These are phyloP conservation scores for Nidularia sp. DNA, from an alignment of 768 basidiomycete species.

Conservation along the genomic window DNA sequence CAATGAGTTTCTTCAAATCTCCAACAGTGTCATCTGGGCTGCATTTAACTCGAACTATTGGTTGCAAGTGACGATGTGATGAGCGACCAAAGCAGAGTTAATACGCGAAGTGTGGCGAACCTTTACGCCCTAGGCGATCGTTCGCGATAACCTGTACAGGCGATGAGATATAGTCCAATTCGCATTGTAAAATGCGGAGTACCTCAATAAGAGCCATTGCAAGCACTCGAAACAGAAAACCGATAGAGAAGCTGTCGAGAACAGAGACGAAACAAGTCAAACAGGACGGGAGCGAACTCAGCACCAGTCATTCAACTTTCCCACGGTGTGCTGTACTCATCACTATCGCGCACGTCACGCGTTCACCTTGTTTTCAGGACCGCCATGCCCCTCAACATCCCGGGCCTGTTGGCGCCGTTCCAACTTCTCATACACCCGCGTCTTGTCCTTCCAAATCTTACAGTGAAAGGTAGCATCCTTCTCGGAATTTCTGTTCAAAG, in stretches of 20 bases:
- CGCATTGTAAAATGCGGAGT: slow-evolving; percentile 2
- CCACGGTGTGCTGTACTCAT: background rate
- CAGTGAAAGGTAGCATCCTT: slow-evolving; percentile 54
- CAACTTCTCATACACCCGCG: slow-evolving; percentile 69
- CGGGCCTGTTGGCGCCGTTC: slow-evolving; percentile 65
- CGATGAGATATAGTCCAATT: slow-evolving; percentile 1
- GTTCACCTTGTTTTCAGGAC: too few species aligned
- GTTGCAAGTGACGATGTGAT: background rate
- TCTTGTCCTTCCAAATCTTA: slow-evolving; percentile 59
- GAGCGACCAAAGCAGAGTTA: background rate
- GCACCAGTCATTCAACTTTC: background rate
- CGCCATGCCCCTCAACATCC: slow-evolving; percentile 70
- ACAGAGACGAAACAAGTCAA: too few species aligned
- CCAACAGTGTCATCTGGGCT: slow-evolving; percentile 94
- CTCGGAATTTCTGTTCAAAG: background rate
- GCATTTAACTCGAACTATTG: slow-evolving; percentile 89
- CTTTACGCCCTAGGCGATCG: slow-evolving; percentile 93
- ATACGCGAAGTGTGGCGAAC: slow-evolving; percentile 28
- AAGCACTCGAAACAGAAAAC: background rate
- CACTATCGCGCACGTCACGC: too few species aligned
- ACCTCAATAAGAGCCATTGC: slow-evolving; percentile 57
- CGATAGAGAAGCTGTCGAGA: too few species aligned
- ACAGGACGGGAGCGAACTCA: too few species aligned
- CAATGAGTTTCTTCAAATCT: slow-evolving; percentile 95
- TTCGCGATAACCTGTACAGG: slow-evolving; percentile 80